Evolutionary conservation across 2,329 filamentous ascomycete genomes (phyloP).

Genomic region (Piedraia hortae): DNA sequence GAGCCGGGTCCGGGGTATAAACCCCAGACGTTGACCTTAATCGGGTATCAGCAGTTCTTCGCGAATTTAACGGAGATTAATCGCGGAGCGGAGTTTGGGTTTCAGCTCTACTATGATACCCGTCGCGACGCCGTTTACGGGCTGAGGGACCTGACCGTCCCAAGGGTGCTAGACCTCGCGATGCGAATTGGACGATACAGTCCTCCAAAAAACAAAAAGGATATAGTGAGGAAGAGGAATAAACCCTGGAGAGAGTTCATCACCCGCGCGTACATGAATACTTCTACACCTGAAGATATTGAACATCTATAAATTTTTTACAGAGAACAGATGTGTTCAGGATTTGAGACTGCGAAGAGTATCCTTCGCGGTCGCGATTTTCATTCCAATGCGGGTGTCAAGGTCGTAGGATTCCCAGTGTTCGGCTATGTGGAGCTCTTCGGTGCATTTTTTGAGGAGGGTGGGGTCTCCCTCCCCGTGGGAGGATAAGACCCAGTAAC

Average conservation of each 20-base stretch:
- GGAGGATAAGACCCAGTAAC: constrained; percentile 42
- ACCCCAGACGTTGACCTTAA: constrained; percentile 50
- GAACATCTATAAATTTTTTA: constrained; percentile 9
- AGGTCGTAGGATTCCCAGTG: constrained; percentile 46
- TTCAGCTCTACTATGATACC: constrained; percentile 67
- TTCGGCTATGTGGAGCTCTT: constrained; percentile 37
- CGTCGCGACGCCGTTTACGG: constrained; percentile 47
- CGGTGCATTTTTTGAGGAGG: constrained; percentile 32
- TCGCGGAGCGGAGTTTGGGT: constrained; percentile 26
- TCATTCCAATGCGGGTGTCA: constrained; percentile 45
- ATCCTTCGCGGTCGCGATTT: constrained; percentile 39
- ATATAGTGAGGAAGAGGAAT: constrained; percentile 27
- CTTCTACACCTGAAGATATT: constrained; percentile 37
- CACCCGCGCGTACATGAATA: constrained; percentile 51
- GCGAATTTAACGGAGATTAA: constrained; percentile 85
- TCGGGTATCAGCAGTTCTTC: constrained; percentile 71
- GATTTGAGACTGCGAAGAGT: constrained; percentile 28
- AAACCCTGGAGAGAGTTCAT: constrained; percentile 57
- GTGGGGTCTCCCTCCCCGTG: constrained; percentile 14
- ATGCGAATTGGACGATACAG: constrained; percentile 39
- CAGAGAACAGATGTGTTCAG: no score
- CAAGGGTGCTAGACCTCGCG: constrained; percentile 54
- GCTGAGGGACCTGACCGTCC: constrained; percentile 59
- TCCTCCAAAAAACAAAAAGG: constrained; percentile 14
- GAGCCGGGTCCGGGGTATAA: constrained; percentile 76